Conservation (phyloP, 1,139 yeast genomes). For the Candida freyschussii region DNA sequence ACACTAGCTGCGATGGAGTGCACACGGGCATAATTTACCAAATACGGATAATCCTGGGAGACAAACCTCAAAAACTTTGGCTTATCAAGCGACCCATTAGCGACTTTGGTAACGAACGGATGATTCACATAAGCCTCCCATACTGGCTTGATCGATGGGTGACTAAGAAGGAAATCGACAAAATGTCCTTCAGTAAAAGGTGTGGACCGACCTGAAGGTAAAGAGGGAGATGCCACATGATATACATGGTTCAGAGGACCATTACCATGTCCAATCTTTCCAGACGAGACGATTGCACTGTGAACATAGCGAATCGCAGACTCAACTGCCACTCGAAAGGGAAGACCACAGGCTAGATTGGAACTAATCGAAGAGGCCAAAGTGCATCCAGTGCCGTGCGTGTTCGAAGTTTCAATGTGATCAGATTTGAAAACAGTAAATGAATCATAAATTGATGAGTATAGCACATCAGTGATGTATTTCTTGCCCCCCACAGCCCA, state of each 20-base stretch:
- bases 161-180: conserved; percentile 48
- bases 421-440: conserved; percentile 46
- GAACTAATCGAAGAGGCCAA: conserved; percentile 79
- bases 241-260: conserved; percentile 71
- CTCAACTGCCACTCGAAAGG: conserved; percentile 45
- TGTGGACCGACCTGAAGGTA: conserved; percentile 12
- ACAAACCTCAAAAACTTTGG: conserved; percentile 53
- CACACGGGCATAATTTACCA: conserved; percentile 63
- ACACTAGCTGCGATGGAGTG: conserved; percentile 63
- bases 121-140: conserved; percentile 64
- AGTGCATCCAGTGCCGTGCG: conserved; percentile 94
- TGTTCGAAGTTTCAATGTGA: conserved; percentile 46
- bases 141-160: conserved; percentile 47
- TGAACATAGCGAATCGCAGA: conserved; percentile 64
- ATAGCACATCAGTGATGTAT: conserved; percentile 56
- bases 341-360: conserved; percentile 53
- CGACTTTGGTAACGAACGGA: conserved; percentile 52
- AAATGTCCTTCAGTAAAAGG: conserved; percentile 33
- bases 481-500: conserved; percentile 11
- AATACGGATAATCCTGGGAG: conserved; percentile 68
- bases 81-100: conserved; percentile 46
- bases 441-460: conserved; percentile 37
- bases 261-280: conserved; percentile 50
- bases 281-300: conserved; percentile 46
- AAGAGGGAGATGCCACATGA: conserved; percentile 28